Conservation (phyloP, 441 rosid species). For the Adansonia grandidieri region DNA sequence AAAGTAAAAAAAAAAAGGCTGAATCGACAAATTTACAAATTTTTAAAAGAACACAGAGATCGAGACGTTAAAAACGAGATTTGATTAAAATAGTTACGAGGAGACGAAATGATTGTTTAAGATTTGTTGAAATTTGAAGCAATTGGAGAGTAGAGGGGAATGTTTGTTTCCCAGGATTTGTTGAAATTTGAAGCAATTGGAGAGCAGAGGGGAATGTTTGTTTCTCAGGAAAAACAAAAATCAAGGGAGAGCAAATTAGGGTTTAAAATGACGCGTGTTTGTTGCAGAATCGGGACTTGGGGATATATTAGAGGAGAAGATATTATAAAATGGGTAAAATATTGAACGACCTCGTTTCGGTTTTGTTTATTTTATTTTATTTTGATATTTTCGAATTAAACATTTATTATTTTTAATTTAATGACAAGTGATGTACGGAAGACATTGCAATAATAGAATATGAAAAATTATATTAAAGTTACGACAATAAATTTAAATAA, state of each 20-base stretch:
- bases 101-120: background rate
- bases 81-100: background rate
- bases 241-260: background rate
- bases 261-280: background rate
- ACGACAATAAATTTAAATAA: too few species aligned
- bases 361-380: too few species aligned
- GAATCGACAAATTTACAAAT: slow-evolving; percentile 6
- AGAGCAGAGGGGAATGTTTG: background rate
- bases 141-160: background rate
- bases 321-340: background rate
- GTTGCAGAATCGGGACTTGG: background rate
- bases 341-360: background rate
- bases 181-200: background rate
- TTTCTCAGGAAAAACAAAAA: background rate
- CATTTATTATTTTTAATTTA: too few species aligned
- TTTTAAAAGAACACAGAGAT: background rate
- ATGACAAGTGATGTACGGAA: too few species aligned
- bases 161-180: background rate
- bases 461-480: too few species aligned
- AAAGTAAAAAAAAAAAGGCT: slow-evolving; percentile 6
- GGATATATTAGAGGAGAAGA: background rate
- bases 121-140: background rate
- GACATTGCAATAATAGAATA: too few species aligned
- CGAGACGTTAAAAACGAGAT: background rate
- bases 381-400: too few species aligned